These are phyloP conservation scores for Deinandra increscens DNA, from an alignment of 129 eudicot genomes.

Conservation along the genomic window DNA sequence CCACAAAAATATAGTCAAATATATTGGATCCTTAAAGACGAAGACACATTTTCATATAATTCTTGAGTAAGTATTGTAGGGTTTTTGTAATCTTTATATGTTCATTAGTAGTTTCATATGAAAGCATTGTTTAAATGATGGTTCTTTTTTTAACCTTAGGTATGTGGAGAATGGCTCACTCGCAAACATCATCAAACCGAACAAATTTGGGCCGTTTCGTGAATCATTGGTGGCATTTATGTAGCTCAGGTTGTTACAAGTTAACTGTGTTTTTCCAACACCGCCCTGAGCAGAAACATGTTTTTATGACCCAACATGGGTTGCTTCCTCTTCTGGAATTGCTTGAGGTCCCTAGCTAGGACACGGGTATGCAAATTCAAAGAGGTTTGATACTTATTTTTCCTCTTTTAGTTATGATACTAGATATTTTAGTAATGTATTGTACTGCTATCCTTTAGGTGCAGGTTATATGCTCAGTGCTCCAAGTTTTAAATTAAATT, in stretches of 20 bases:
- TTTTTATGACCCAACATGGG: conserved; percentile 89
- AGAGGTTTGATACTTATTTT: conserved; percentile 1
- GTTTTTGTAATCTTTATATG: not conserved
- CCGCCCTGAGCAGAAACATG: conserved; percentile 90
- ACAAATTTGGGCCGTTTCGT: conserved; percentile 95
- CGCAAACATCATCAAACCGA: conserved; percentile 93
- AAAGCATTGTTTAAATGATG: conserved; percentile 13
- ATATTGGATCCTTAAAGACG: conserved; percentile 95
- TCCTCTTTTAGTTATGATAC: not conserved
- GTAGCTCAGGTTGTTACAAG: conserved; percentile 97
- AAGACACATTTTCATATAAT: conserved; percentile 89
- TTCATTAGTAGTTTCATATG: conserved; percentile 6
- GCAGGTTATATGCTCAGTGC: conserved; percentile 86
- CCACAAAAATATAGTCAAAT: conserved; percentile 94
- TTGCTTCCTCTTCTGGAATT: conserved; percentile 88
- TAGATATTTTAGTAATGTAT: conserved; percentile 13
- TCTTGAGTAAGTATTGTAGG: conserved; percentile 79
- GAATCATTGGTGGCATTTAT: conserved; percentile 91
- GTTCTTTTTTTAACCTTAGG: conserved; percentile 36
- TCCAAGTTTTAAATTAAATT: conserved; percentile 82
- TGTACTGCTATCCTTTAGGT: conserved; percentile 23
- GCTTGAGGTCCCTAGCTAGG: conserved; percentile 83
- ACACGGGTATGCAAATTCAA: conserved; percentile 55
- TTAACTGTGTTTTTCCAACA: conserved; percentile 76
- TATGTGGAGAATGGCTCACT: conserved; percentile 99